A percentile compares a stretch with the other conserved stretches of the same genome.
Evolutionary conservation across 2,329 filamentous ascomycete genomes (phyloP).

Genomic region (Pseudogymnoascus sp.): DNA sequence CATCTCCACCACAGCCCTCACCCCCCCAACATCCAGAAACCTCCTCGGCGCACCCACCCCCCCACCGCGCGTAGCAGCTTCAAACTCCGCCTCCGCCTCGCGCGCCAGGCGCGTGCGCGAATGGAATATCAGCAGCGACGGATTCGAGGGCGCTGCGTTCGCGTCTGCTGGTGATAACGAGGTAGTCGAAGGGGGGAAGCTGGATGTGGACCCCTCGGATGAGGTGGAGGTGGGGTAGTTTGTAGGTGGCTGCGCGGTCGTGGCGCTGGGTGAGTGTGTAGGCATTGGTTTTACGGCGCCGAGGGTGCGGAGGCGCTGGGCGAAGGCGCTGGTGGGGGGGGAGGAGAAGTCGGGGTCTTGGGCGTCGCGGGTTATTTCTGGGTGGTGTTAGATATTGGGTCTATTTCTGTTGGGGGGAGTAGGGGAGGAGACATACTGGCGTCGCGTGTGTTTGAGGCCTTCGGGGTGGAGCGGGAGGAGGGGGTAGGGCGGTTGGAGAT

Average conservation of each 20-base stretch:
- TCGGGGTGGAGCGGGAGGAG: neutral
- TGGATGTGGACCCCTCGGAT: neutral
- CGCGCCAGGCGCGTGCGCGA: neutral
- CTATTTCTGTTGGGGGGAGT: no score
- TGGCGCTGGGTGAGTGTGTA: neutral
- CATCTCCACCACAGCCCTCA: neutral
- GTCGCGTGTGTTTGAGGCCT: neutral
- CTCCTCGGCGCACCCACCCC: neutral
- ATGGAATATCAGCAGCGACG: neutral
- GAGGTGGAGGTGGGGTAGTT: neutral
- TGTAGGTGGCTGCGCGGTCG: neutral
- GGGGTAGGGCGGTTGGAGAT: neutral
- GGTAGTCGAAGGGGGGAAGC: neutral
- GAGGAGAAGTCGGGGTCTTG: conserved; percentile 6
- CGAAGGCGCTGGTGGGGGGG: neutral
- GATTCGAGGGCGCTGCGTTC: neutral
- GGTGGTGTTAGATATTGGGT: neutral
- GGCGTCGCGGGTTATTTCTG: conserved; percentile 7
- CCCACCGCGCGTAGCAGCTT: neutral
- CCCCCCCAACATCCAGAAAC: neutral
- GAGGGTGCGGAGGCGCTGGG: neutral
- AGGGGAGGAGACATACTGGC: neutral
- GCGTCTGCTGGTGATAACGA: neutral
- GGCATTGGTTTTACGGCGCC: conserved; percentile 1
- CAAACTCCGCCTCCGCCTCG: conserved; percentile 4